phyloP scores from a whole-genome alignment of 306 rosid genomes.

The Pyrus communis region DNA sequence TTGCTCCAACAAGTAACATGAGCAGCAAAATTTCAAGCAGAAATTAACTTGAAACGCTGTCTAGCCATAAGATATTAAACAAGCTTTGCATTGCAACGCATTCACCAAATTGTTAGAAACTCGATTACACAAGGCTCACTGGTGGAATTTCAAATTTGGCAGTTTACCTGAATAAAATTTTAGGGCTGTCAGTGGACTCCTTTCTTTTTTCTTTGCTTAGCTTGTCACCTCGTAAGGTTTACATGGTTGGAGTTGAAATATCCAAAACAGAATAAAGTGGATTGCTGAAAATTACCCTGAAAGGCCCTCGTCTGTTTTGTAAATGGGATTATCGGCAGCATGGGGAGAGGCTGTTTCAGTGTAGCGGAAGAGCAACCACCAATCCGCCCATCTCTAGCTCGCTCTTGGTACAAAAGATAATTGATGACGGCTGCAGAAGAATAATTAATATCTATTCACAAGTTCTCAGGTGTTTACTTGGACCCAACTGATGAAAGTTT shows the following conservation, averaged over 20 bases:
- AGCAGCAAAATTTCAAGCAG: background rate
- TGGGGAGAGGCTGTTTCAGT: background rate
- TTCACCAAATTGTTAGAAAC: background rate
- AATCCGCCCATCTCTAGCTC: constrained; percentile 12
- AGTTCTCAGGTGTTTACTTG: constrained; percentile 27
- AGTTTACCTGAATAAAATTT: background rate
- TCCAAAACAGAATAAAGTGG: background rate
- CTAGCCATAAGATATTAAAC: no score
- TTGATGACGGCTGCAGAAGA: constrained; percentile 12
- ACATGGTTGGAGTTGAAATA: background rate
- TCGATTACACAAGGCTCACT: background rate
- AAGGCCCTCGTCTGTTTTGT: background rate
- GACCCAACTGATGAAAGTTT: constrained; percentile 48
- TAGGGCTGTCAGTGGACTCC: background rate
- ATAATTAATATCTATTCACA: constrained; percentile 13
- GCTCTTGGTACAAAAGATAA: constrained; percentile 22
- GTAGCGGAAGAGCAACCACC: background rate
- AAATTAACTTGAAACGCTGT: background rate
- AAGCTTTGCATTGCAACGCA: background rate
- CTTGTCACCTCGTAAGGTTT: background rate
- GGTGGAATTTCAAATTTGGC: background rate
- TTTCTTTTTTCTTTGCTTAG: background rate
- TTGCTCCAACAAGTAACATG: background rate
- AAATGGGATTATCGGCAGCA: background rate
- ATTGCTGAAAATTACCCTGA: background rate